Evolutionary conservation across 2,329 filamentous ascomycete genomes (phyloP), one percentile per base, ranked within the genome.

Genomic region (Nigrospora oryzae): DNA sequence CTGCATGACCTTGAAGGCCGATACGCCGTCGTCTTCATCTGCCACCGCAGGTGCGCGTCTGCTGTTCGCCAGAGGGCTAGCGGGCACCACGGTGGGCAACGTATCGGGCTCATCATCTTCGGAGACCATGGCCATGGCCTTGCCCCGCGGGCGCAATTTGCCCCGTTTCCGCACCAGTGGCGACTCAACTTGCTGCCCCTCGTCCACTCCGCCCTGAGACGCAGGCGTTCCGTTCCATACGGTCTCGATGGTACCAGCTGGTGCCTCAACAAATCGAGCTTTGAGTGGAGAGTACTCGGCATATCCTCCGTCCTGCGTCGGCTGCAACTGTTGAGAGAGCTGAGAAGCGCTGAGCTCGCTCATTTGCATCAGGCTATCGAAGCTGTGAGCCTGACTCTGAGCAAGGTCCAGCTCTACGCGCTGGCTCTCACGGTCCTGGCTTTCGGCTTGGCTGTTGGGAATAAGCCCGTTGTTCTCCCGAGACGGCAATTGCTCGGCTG

Each of bases 261-360:
- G 81, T 1, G 77, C 67, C 30, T 80, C 74, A 43, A 81, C 56
- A 61, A 88, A 89, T 40, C 84, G 74, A 46, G 75, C 70, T 48
- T 78, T 82, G 40, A 88, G 73, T 37, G 88, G 87, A 1, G 86
- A 86, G 46, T 81, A 83, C 45, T 83, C 70, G 36, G 83, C 77
- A 53, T 93, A 87, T 0, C 89, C 89, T 15, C 68, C 74, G 59
- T 95, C 90, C 59, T 95, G 89, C 2, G 88, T 93, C 5, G 83
- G 81, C 46, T 90, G 84, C 5, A 87, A 73, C 41, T 84, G 69
- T 30, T 87, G 80, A 0, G 85, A 87, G 16, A 75, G 63, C 54
- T 90, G 84, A 1, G 83, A 85, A 39, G 58, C 57, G 14, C 15
- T 16, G 11, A n/a, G 12, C 14, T n/a, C 34, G 11, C 67, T 62